These are phyloP conservation scores for Chrysosporium queenslandicum DNA, from an alignment of 2,329 filamentous ascomycete species.

Conservation along the genomic window DNA sequence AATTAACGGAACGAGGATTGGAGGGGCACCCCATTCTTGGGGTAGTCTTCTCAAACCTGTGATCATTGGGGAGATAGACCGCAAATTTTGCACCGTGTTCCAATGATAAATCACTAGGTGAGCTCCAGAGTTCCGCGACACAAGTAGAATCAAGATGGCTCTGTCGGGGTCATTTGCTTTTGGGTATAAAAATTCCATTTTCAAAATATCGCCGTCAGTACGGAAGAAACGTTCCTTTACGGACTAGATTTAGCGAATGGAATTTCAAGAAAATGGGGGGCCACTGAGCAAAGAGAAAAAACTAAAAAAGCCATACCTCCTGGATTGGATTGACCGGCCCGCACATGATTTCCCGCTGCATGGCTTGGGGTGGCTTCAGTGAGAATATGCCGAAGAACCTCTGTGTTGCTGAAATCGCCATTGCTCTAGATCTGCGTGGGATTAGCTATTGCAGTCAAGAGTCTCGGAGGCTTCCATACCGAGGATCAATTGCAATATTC, in stretches of 20 bases:
- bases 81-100: conserved; percentile 37
- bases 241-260: no score
- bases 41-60: conserved; percentile 25
- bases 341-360: conserved; percentile 44
- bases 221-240: conserved; percentile 39
- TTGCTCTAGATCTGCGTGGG: conserved; percentile 40
- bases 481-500: conserved; percentile 68
- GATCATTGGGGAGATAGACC: conserved; percentile 22
- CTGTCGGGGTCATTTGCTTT: conserved; percentile 54
- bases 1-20: conserved; percentile 61
- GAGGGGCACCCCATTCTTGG: conserved; percentile 46
- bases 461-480: conserved; percentile 38
- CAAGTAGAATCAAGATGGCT: conserved; percentile 64
- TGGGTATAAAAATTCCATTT: conserved; percentile 77
- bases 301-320: conserved; percentile 33
- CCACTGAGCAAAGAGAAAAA: no score
- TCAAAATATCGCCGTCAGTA: conserved; percentile 65
- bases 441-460: conserved; percentile 8
- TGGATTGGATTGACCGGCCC: conserved; percentile 52
- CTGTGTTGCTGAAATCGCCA: conserved; percentile 62
- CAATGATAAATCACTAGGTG: conserved; percentile 45
- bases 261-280: no score
- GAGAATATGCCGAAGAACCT: conserved; percentile 62
- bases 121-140: conserved; percentile 37
- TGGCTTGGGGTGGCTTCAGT: conserved; percentile 47